Conservation (phyloP, 495 filamentous ascomycete species). For the Achaetomiella virescens region DNA sequence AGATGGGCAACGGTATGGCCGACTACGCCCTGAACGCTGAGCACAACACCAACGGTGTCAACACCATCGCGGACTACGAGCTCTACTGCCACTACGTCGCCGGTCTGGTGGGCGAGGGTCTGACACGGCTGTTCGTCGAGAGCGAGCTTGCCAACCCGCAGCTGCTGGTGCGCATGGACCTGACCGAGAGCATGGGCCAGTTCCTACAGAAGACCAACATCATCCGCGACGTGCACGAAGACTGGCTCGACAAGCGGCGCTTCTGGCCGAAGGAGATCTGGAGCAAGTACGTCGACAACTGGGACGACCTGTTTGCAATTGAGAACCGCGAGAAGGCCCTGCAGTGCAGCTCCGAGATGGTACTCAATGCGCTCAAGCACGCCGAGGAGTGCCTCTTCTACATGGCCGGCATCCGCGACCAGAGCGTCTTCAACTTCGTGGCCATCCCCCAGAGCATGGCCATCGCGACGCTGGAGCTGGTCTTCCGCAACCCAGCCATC, state of each 20-base stretch:
- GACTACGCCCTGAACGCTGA: constrained; percentile 83
- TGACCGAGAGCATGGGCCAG: constrained; percentile 93
- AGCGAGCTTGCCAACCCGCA: constrained; percentile 80
- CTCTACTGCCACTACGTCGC: constrained; percentile 96
- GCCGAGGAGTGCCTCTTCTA: constrained; percentile 94
- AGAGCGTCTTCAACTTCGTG: constrained; percentile 99
- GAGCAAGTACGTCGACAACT: constrained; percentile 85
- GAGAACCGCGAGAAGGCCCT: constrained; percentile 74
- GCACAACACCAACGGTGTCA: constrained; percentile 67
- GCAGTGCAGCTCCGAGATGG: constrained; percentile 90
- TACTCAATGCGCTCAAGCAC: constrained; percentile 78
- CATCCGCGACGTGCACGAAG: constrained; percentile 90
- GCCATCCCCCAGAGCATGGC: constrained; percentile 99
- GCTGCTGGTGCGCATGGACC: constrained; percentile 65
- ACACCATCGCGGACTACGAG: constrained; percentile 84
- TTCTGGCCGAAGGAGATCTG: constrained; percentile 97
- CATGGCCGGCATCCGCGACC: constrained; percentile 90
- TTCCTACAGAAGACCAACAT: constrained; percentile 98
- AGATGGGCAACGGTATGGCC: constrained; percentile 99
- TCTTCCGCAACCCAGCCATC: constrained; percentile 86
- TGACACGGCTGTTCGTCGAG: constrained; percentile 87
- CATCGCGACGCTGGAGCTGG: constrained; percentile 84
- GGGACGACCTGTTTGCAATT: constrained; percentile 81
- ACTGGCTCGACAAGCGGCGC: constrained; percentile 74
- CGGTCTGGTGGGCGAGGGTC: constrained; percentile 89